A percentile compares a stretch with the other conserved stretches of the same genome.
Conservation (phyloP, 2,329 filamentous ascomycete genomes). For the Trichoderma guizhouense region DNA sequence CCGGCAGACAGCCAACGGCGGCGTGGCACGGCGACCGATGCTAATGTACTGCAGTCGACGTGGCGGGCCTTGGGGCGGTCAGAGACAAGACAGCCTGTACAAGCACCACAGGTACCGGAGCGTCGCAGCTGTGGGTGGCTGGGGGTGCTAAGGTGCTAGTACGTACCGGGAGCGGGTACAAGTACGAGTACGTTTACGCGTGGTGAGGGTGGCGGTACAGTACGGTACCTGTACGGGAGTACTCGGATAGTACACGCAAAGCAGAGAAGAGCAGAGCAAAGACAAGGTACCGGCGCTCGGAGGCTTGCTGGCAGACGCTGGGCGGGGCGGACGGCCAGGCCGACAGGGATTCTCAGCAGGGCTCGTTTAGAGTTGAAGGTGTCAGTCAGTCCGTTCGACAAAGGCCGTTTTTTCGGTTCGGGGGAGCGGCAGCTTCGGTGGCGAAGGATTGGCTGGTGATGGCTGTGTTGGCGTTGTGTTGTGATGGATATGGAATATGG, state of each 20-base stretch:
- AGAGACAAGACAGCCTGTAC: neutral
- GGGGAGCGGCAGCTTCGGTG: constrained; percentile 3
- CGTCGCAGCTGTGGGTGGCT: neutral
- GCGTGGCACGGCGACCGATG: constrained; percentile 7
- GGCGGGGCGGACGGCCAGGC: constrained; percentile 24
- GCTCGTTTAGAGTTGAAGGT: constrained; percentile 23
- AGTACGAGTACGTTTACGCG: neutral
- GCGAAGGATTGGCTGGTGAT: constrained; percentile 7
- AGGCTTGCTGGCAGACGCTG: neutral
- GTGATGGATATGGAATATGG: neutral
- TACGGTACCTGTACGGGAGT: neutral
- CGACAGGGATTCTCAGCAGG: constrained; percentile 24
- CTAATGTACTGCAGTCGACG: constrained; percentile 14
- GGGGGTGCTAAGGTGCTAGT: neutral
- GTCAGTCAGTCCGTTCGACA: neutral
- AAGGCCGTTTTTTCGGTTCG: neutral
- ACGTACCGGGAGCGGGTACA: neutral
- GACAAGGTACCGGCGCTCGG: neutral
- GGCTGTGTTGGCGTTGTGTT: neutral
- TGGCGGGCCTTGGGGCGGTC: constrained; percentile 15
- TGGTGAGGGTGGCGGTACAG: constrained; percentile 14
- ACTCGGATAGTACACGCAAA: neutral
- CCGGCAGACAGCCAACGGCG: neutral
- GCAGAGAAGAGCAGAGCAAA: neutral
- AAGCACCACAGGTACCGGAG: neutral